Evolutionary conservation across 495 filamentous ascomycete species (phyloP), one percentile per base, ranked within the genome.

Genomic region (Apodospora peruviana): DNA sequence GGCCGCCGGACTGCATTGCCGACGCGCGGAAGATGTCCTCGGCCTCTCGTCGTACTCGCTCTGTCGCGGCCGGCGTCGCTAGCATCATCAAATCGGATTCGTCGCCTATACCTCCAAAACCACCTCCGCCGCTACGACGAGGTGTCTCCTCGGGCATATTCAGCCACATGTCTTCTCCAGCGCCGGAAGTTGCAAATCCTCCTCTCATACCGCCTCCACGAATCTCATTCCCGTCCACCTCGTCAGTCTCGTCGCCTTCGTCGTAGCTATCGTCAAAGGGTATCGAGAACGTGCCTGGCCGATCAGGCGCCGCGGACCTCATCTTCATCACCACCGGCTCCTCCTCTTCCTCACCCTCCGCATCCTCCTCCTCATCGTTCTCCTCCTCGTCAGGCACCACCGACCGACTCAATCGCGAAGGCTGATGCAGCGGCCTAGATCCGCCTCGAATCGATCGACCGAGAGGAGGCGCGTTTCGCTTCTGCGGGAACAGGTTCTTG

Each of bases 71-170:
- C 2, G 66, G 72, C 23, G 68, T 75, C 11, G 66, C 54, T 37
- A 77, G 57, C 62, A 73, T 64, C 62, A 73, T 58, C 24, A 77
- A 46, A 55, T 77, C 73, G 16, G 67, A 67, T 23, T 65, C 62
- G 23, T 68, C 64, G 42, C 57, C 61, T 19, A 59, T 4, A 45
- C 36, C 22, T 22, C 37, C 18, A 37, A 27, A 9, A 44, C 8
- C 14, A 5, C 12, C 34, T 9, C 42, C 45, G 35, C 41, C 17
- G 8, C 47, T 25, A 19, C 38, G 21, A 4, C 45, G 40, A 11
- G 19, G 45, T 19, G 52, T 48, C 29, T 38, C 40, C n/a, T 27
- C 40, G 3, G 38, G 47, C 62, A 66, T 55, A 43, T 62, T 55
- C 16, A 67, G 48, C 59, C 61, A 67, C 54, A 68, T 56, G 43